Conservation (phyloP, 2,329 filamentous ascomycete genomes). For the Xylariaceae sp. region DNA sequence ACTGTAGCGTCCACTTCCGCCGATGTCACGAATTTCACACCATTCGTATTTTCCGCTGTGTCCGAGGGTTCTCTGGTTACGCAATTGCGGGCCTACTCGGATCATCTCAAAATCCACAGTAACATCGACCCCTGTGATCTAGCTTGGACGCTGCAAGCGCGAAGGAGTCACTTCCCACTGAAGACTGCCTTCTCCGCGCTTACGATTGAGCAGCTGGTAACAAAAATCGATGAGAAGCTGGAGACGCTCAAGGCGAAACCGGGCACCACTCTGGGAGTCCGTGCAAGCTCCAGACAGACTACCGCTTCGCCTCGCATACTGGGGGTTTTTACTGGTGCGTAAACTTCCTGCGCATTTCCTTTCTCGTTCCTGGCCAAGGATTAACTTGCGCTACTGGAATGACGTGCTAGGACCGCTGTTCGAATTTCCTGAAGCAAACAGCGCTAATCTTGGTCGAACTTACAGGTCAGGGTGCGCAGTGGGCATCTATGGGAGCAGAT, state of each 20-base stretch:
- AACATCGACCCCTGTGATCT: constrained; percentile 7
- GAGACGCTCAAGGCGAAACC: not conserved
- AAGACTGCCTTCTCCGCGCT: constrained; percentile 13
- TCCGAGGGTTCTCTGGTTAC: constrained; percentile 17
- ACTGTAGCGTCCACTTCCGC: not conserved
- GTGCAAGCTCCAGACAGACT: too few species aligned
- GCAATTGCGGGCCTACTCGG: constrained; percentile 13
- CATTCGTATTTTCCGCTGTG: constrained; percentile 29
- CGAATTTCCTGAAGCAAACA: too few species aligned
- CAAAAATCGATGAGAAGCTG: constrained; percentile 13
- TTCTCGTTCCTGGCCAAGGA: too few species aligned
- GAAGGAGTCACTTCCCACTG: constrained; percentile 7
- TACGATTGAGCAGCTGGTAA: constrained; percentile 1
- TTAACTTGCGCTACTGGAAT: too few species aligned
- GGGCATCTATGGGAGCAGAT: constrained; percentile 38
- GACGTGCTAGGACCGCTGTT: too few species aligned
- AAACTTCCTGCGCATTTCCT: too few species aligned
- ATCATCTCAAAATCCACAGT: not conserved
- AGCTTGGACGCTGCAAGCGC: constrained; percentile 21
- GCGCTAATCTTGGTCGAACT: too few species aligned
- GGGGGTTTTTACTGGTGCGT: constrained; percentile 38
- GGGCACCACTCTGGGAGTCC: constrained; percentile 8
- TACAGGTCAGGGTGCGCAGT: constrained; percentile 41
- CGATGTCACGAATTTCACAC: constrained; percentile 4
- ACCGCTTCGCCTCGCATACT: constrained; percentile 25